A percentile compares a stretch with the other conserved stretches of the same genome.
Conservation (phyloP, 345 rosid genomes). For the Boechera retrofracta region DNA sequence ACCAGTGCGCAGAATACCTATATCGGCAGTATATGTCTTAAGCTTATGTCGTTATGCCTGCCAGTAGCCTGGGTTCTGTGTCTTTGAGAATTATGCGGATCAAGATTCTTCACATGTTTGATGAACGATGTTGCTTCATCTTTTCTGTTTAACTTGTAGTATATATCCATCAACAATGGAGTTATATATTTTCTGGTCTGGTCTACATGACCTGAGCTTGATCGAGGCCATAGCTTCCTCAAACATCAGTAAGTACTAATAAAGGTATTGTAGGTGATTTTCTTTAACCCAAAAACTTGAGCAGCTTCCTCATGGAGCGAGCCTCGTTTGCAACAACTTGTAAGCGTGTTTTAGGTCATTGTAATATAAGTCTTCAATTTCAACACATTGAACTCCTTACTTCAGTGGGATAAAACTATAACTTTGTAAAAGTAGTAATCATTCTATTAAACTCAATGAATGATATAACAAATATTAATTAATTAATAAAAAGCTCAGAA, state of each 20-base stretch:
- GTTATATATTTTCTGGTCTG: background rate
- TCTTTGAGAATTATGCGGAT: background rate
- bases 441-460: background rate
- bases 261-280: background rate
- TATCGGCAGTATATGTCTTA: background rate
- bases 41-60: background rate
- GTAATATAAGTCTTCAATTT: background rate
- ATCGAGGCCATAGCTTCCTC: background rate
- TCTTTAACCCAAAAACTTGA: background rate
- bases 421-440: background rate
- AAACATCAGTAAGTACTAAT: background rate
- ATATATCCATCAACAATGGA: background rate
- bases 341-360: background rate
- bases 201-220: background rate
- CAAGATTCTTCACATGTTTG: background rate
- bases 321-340: background rate
- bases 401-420: background rate
- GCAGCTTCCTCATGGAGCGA: background rate
- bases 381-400: background rate
- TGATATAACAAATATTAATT: background rate
- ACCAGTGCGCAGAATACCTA: too few relatives aligned
- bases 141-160: background rate
- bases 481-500: background rate
- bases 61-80: background rate
- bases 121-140: conserved; percentile 3